Evolutionary conservation across 495 filamentous ascomycete species (phyloP), one percentile per base, ranked within the genome.

Genomic region (Tricharina praecox): DNA sequence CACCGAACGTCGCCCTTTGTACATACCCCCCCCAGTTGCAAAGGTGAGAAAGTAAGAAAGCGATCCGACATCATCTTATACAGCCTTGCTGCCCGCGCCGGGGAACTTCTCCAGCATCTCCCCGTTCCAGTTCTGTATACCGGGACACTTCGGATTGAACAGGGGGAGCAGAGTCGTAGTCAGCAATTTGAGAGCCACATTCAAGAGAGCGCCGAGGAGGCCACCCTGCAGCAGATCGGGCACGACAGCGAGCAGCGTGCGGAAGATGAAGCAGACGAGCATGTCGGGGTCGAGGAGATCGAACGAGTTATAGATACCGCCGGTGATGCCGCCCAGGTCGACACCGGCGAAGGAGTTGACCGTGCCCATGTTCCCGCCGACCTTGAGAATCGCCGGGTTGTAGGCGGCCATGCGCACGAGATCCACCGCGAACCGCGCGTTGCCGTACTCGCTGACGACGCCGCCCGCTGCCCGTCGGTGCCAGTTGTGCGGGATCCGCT

Each of bases 401-500:
- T 61, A 57, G 2, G 37, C 4, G 9, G 66, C 50, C 53, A 61
- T 71, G 2, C 52, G 58, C 45, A 70, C 56, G 2, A 62, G 59
- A 47, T 73, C 69, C 16, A 65, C 25, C 26, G 70, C 67, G 5
- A 66, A 50, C 4, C 55, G 49, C n/a, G 65, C 30, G 1, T 63
- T 50, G 4, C 59, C 62, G 39, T 66, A 63, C 43, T 68, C 67
- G 0, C 62, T 48, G 16, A 32, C 0, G 26, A 26, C 1, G 7
- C 28, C 20, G 7, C 41, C 34, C 5, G 48, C 20, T 3, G 65
- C 58, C 3, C 71, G 66, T 38, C 68, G 70, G 60, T 77, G 77
- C 74, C 72, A 78, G 51, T 78, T 79, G 23, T 73, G 64, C 0
- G 76, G 75, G 32, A 75, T 74, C 15, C 62, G 56, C 44, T 75